Percentiles rank a stretch among this genome's conserved stretches.
phyloP scores from a whole-genome alignment of 108 stramenopile genomes.

The Bacterosira constricta region DNA sequence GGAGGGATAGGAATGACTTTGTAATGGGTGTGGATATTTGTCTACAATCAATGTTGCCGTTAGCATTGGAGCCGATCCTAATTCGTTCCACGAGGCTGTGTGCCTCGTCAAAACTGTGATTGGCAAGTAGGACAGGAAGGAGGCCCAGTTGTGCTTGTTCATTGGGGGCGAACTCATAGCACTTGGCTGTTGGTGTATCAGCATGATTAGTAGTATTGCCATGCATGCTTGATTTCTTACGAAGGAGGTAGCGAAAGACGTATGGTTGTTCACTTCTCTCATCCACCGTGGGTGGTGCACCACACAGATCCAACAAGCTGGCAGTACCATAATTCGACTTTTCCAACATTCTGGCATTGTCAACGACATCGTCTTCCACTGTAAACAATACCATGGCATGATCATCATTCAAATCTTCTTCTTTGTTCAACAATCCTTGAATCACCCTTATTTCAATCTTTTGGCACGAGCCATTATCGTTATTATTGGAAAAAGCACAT shows the following conservation, averaged over 20 bases:
- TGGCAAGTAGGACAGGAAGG: slow-evolving; percentile 49
- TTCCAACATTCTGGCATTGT: too few relatives aligned
- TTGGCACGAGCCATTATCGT: not conserved
- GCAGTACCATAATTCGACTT: too few relatives aligned
- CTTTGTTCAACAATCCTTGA: slow-evolving; percentile 3
- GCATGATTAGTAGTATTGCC: too few relatives aligned
- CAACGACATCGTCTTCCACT: not conserved
- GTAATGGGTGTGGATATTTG: slow-evolving; percentile 42
- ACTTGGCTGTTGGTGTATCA: too few relatives aligned
- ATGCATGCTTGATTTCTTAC: too few relatives aligned
- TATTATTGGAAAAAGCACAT: slow-evolving; percentile 20
- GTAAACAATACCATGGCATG: not conserved
- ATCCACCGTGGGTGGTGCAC: too few relatives aligned
- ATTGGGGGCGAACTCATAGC: slow-evolving; percentile 29
- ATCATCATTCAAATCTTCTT: not conserved
- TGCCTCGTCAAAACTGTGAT: slow-evolving; percentile 53
- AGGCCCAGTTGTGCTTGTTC: slow-evolving; percentile 34
- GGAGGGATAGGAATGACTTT: slow-evolving; percentile 59
- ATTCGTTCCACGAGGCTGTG: slow-evolving; percentile 20
- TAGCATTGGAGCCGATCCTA: slow-evolving; percentile 8
- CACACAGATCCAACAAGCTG: too few relatives aligned
- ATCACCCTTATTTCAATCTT: slow-evolving; percentile 10
- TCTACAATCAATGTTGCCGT: not conserved
- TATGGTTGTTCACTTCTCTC: too few relatives aligned
- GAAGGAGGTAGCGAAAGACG: too few relatives aligned